Conservation (phyloP, 331 rosid species). For the Malus hybrid region DNA sequence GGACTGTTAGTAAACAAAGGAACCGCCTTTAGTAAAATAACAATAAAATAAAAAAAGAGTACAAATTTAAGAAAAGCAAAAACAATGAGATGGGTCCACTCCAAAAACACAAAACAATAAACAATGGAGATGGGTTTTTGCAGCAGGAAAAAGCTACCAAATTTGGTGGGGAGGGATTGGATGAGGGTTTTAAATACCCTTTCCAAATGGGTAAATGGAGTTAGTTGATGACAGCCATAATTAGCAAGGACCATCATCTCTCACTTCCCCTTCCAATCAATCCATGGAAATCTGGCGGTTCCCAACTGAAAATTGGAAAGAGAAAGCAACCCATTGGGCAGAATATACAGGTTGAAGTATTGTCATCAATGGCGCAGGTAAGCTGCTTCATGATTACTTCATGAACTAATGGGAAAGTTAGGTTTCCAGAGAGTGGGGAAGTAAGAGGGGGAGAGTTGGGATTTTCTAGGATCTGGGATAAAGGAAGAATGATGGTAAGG, state of each 20-base stretch:
- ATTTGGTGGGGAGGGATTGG: neutral
- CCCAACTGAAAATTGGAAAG: neutral
- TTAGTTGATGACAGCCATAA: conserved; percentile 3
- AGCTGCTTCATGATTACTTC: neutral
- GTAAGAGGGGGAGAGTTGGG: neutral
- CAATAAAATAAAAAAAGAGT: neutral
- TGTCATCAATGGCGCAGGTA: neutral
- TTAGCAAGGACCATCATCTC: neutral
- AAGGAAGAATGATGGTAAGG: neutral
- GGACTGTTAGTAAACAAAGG: neutral
- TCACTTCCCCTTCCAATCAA: neutral
- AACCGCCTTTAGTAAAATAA: conserved; percentile 10
- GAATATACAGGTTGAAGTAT: neutral
- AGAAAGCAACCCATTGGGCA: neutral
- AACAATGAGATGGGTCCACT: conserved; percentile 7
- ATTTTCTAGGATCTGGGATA: neutral
- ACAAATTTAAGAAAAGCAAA: neutral
- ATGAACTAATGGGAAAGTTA: neutral
- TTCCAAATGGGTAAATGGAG: conserved; percentile 12
- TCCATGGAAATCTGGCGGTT: neutral
- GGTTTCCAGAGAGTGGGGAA: neutral
- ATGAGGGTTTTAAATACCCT: neutral
- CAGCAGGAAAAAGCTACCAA: neutral
- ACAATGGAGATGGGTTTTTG: neutral
- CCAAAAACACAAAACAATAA: neutral